These are phyloP conservation scores for Sporothrix protearum DNA, from an alignment of 2,329 filamentous ascomycete genomes.

Conservation along the genomic window DNA sequence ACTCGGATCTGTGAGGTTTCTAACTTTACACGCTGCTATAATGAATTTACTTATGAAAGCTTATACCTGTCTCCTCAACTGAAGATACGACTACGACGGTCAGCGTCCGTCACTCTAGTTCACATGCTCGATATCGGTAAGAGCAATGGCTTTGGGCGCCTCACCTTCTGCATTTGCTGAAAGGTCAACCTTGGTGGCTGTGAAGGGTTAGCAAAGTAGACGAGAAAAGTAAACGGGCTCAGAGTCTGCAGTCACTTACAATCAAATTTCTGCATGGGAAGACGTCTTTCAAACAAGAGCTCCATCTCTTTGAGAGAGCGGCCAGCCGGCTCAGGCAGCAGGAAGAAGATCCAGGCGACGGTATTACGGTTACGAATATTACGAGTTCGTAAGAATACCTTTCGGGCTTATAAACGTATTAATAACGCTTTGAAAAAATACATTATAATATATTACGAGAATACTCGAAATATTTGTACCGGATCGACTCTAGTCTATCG, in stretches of 20 bases:
- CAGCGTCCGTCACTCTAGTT: not conserved
- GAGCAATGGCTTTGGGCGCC: not conserved
- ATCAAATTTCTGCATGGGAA: not conserved
- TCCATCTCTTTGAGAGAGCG: slow-evolving; percentile 6
- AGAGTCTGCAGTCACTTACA: not conserved
- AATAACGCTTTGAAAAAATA: too few relatives aligned
- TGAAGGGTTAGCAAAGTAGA: not conserved
- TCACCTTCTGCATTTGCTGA: not conserved
- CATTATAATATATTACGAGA: too few relatives aligned
- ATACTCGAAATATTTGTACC: too few relatives aligned
- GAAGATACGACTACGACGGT: not conserved
- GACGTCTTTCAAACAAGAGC: not conserved
- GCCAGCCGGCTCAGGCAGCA: not conserved
- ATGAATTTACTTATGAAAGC: not conserved
- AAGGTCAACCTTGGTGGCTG: slow-evolving; percentile 1
- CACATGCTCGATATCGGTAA: not conserved
- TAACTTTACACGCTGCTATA: not conserved
- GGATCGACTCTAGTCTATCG: too few relatives aligned
- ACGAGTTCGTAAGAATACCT: too few relatives aligned
- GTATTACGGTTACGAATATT: too few relatives aligned
- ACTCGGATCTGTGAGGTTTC: not conserved
- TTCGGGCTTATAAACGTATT: too few relatives aligned
- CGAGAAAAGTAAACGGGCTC: not conserved
- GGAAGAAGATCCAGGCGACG: not conserved
- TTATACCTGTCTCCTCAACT: not conserved